A percentile compares a stretch with the other conserved stretches of the same genome.
Conservation (phyloP, 306 rosid genomes). For the Inga leiocalycina region DNA sequence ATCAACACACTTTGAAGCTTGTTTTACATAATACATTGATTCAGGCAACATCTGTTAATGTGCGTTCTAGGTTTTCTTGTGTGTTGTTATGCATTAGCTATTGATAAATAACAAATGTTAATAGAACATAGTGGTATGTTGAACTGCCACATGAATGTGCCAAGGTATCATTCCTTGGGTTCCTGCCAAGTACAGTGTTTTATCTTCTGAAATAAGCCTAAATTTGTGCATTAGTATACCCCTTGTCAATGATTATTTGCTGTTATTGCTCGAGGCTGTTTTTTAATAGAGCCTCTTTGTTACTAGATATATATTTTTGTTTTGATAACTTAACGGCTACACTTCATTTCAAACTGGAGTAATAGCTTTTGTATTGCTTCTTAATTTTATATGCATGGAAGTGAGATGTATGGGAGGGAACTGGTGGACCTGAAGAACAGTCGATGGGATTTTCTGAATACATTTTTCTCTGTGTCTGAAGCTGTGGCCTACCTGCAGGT, state of each 20-base stretch:
- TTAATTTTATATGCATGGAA: constrained; percentile 66
- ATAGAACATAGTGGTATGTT: constrained; percentile 9
- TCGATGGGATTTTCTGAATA: constrained; percentile 95
- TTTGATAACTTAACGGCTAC: constrained; percentile 32
- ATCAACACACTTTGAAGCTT: constrained; percentile 6
- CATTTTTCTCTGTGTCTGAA: constrained; percentile 94
- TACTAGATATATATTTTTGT: constrained; percentile 18
- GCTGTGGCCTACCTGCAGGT: constrained; percentile 99
- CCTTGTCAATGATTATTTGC: constrained; percentile 26
- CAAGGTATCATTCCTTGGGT: constrained; percentile 25
- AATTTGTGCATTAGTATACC: constrained; percentile 25
- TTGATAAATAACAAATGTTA: constrained; percentile 11
- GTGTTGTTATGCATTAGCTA: constrained; percentile 17
- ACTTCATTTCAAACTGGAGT: constrained; percentile 42
- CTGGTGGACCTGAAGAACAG: constrained; percentile 89
- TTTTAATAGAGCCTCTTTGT: constrained; percentile 8
- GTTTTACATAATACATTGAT: neutral
- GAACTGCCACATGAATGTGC: constrained; percentile 24
- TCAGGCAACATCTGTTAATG: constrained; percentile 14
- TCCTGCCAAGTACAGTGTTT: constrained; percentile 14
- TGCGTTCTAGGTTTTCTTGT: constrained; percentile 14
- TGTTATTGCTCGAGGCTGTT: constrained; percentile 21
- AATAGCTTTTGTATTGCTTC: constrained; percentile 45
- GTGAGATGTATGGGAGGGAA: constrained; percentile 98
- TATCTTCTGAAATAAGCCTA: constrained; percentile 28